Evolutionary conservation across 306 rosid genomes (phyloP).

Genomic region (Leucaena leucocephala): DNA sequence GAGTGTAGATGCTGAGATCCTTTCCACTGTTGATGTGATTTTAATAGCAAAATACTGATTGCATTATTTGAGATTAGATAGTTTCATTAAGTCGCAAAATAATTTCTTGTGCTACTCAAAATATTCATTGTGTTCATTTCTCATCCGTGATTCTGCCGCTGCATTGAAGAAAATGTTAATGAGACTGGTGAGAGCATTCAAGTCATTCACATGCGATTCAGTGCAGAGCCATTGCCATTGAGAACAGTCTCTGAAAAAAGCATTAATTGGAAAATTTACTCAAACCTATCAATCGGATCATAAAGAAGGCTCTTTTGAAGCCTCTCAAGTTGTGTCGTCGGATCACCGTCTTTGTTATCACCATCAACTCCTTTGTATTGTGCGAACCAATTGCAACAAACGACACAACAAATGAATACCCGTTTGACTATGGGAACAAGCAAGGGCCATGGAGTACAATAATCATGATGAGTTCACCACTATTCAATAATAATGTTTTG

Average conservation of each 20-base stretch:
- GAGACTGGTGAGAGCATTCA: conserved; percentile 40
- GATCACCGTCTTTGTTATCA: neutral
- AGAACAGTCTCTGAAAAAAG: conserved; percentile 29
- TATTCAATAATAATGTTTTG: neutral
- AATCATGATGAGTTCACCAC: neutral
- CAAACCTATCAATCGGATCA: neutral
- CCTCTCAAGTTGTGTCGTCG: too few species aligned
- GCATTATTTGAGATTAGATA: neutral
- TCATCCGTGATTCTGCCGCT: conserved; percentile 22
- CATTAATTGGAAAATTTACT: conserved; percentile 37
- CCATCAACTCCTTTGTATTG: neutral
- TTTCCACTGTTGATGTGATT: neutral
- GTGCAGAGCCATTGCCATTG: conserved; percentile 25
- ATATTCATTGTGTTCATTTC: conserved; percentile 25
- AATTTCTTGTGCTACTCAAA: neutral
- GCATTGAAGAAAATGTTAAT: conserved; percentile 34
- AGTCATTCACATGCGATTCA: conserved; percentile 43
- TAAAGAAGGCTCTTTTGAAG: neutral
- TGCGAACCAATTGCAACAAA: neutral
- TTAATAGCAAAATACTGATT: neutral
- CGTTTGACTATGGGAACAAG: neutral
- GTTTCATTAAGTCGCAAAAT: neutral
- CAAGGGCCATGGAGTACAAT: neutral
- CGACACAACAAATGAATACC: neutral
- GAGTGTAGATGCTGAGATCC: too few species aligned